Evolutionary conservation across 2,329 filamentous ascomycete genomes (phyloP).

Genomic region (Moelleriella libera): DNA sequence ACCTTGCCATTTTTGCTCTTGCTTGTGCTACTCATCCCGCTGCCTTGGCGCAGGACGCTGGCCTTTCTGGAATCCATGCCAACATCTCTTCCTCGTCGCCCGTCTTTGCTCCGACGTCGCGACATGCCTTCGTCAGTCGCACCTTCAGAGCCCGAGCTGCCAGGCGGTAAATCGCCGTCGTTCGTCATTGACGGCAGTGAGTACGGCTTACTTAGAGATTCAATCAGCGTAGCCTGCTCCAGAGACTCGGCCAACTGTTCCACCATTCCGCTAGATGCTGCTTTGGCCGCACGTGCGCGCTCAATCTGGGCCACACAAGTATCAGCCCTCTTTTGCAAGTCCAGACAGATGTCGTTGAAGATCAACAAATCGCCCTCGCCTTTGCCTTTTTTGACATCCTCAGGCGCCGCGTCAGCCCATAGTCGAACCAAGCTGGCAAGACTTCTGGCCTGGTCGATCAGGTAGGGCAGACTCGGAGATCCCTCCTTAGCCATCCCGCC

Average conservation of each 20-base stretch:
- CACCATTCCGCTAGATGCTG: constrained; percentile 12
- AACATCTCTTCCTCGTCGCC: constrained; percentile 11
- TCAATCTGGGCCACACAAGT: constrained; percentile 37
- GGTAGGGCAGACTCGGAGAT: constrained; percentile 81
- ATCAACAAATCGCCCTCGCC: constrained; percentile 35
- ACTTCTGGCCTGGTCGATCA: constrained; percentile 78
- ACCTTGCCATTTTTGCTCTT: constrained; percentile 24
- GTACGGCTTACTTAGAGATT: constrained; percentile 17
- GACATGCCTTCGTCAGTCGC: constrained; percentile 10
- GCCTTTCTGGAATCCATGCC: constrained; percentile 12
- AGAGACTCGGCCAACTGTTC: constrained; percentile 31
- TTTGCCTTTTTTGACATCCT: constrained; percentile 18
- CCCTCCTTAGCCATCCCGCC: constrained; percentile 75
- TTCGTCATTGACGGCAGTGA: constrained; percentile 11
- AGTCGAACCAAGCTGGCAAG: constrained; percentile 73
- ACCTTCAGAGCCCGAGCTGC: constrained; percentile 36
- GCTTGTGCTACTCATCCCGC: constrained; percentile 13
- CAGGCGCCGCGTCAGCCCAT: constrained; percentile 49
- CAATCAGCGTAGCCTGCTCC: constrained; percentile 27
- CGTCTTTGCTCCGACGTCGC: constrained; percentile 18
- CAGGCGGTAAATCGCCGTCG: constrained; percentile 24
- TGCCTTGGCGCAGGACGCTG: constrained; percentile 13
- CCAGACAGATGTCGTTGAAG: constrained; percentile 37
- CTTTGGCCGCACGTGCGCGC: constrained; percentile 24
- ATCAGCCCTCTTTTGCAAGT: constrained; percentile 35